Evolutionary conservation across 805 yeast species (phyloP).

Genomic region (Saccharomycopsis sp.): DNA sequence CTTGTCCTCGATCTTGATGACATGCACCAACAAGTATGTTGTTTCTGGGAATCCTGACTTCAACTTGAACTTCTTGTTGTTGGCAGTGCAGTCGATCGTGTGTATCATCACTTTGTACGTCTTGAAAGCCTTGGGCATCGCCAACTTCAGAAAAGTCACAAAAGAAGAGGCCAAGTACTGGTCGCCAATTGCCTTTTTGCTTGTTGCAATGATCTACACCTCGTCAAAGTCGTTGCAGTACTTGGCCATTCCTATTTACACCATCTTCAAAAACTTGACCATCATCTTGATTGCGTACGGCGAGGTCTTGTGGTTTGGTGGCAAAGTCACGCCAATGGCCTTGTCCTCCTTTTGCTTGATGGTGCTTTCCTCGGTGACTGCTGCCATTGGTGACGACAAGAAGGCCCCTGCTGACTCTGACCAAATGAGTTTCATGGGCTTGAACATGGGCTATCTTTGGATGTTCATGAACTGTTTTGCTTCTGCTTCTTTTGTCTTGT

Average conservation of each 20-base stretch:
- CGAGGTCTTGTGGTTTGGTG: conserved; percentile 96
- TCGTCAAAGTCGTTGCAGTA: conserved; percentile 90
- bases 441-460: conserved; percentile 86
- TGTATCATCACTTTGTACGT: conserved; percentile 66
- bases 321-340: conserved; percentile 82
- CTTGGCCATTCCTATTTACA: conserved; percentile 90
- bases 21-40: conserved; percentile 93
- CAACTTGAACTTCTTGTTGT: conserved; percentile 77
- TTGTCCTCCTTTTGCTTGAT: conserved; percentile 80
- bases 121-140: conserved; percentile 66
- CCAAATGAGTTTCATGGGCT: conserved; percentile 27
- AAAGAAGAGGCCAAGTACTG: conserved; percentile 87
- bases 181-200: conserved; percentile 84
- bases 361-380: conserved; percentile 94
- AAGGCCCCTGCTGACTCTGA: conserved; percentile 26
- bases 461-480: conserved; percentile 92
- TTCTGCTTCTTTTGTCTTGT: conserved; percentile 85
- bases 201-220: conserved; percentile 93
- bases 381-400: conserved; percentile 73
- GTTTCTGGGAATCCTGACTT: conserved; percentile 63
- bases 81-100: conserved; percentile 82
- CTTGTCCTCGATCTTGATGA: conserved; percentile 91
- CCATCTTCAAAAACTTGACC: conserved; percentile 95
- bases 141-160: conserved; percentile 81
- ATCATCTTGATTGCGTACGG: conserved; percentile 96